Percentiles rank a stretch among this genome's conserved stretches.
Evolutionary conservation across 1,284 basidiomycete species (phyloP).

Genomic region (Sanguinoderma infundibulare): DNA sequence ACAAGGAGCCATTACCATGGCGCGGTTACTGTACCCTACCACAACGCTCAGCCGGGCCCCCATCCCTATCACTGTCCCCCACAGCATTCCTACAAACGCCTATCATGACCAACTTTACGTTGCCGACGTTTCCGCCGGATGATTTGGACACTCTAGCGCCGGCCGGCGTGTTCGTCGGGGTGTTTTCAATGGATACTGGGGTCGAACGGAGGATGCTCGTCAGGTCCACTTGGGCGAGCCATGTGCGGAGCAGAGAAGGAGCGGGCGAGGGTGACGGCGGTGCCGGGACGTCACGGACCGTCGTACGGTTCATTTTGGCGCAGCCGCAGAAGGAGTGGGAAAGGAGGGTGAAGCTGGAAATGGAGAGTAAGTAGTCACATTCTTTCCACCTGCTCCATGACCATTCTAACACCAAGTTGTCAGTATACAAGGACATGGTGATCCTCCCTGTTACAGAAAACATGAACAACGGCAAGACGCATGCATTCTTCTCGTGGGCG

Average conservation of each 20-base stretch:
- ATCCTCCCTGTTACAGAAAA: constrained; percentile 87
- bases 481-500: constrained; percentile 89
- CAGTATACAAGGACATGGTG: constrained; percentile 85
- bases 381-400: neutral
- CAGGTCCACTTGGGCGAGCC: constrained; percentile 88
- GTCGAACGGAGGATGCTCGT: constrained; percentile 90
- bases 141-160: constrained; percentile 82
- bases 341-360: constrained; percentile 83
- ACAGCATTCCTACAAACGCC: constrained; percentile 41
- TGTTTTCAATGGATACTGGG: constrained; percentile 89
- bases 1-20: constrained; percentile 95
- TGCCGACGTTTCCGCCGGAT: constrained; percentile 61
- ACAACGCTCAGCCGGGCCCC: constrained; percentile 46
- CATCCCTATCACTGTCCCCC: constrained; percentile 41
- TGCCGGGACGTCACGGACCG: constrained; percentile 80
- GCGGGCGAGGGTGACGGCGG: constrained; percentile 73
- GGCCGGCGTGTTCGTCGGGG: constrained; percentile 88
- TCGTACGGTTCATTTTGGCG: constrained; percentile 92
- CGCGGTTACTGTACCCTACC: constrained; percentile 86
- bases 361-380: constrained; percentile 75
- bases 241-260: constrained; percentile 77
- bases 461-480: constrained; percentile 91
- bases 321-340: constrained; percentile 84
- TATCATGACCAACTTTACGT: constrained; percentile 45
- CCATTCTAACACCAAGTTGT: neutral